phyloP scores from a whole-genome alignment of 1,284 basidiomycete genomes.

The Phaffia rhodozyma region DNA sequence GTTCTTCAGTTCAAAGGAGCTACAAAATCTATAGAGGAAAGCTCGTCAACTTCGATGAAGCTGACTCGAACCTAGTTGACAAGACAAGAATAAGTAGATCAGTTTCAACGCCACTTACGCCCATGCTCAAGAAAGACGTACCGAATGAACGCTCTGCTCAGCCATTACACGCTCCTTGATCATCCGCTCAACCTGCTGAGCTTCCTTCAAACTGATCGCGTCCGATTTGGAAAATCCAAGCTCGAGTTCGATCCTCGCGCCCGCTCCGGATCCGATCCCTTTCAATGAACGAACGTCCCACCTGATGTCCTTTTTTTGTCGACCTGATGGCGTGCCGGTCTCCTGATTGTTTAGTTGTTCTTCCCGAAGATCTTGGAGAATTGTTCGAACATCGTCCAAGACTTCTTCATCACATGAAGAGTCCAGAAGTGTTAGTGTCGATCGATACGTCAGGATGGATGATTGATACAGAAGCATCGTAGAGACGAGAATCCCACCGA shows the following conservation, averaged over 20 bases:
- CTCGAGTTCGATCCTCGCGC: constrained; percentile 2
- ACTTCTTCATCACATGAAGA: background rate
- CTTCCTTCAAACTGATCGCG: background rate
- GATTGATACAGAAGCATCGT: constrained; percentile 55
- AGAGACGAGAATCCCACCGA: constrained; percentile 85
- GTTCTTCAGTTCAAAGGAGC: no score
- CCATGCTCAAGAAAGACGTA: background rate
- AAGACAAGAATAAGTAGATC: background rate
- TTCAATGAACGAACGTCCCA: background rate
- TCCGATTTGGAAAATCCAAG: background rate
- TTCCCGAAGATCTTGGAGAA: background rate
- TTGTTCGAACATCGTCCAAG: background rate
- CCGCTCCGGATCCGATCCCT: constrained; percentile 1
- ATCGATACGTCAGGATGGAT: background rate
- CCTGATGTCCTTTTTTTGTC: background rate
- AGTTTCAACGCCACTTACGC: no score
- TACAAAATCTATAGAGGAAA: background rate
- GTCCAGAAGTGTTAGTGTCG: constrained; percentile 14
- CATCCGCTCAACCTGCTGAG: background rate
- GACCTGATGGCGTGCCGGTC: background rate
- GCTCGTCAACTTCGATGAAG: background rate
- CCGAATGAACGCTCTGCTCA: background rate
- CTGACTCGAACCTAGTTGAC: background rate
- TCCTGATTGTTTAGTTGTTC: background rate
- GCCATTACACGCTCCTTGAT: background rate